Evolutionary conservation across 1,284 basidiomycete genomes (phyloP), one percentile per base, ranked within the genome.

Genomic region (Neolentinus lepideus): DNA sequence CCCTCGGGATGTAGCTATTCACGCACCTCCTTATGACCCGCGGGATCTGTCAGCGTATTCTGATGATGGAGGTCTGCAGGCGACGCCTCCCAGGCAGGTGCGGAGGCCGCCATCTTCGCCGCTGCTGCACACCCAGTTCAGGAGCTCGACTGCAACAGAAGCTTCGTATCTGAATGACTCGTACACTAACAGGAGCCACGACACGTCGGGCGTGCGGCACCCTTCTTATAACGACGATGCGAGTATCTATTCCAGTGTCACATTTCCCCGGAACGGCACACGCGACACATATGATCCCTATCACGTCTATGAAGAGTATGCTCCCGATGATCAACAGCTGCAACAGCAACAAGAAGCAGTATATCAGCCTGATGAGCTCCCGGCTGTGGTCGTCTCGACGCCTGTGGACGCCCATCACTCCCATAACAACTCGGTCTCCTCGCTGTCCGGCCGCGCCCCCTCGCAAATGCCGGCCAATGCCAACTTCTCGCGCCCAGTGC

Each of bases 111-210:
- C 77, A 1, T 67, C 71, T 14, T 86, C 81, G 1, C 85, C 85
- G 16, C 68, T 88, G 52, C 66, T 88, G 29, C 85, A 88, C 62
- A 78, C 83, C 25, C 73, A 70, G 58, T 88, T 88, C 68, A 76
- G 83, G 21, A 69, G 71, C 58, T 85, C 84, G 25, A 73, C 73
- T 3, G 73, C 77, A 21, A 83, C 80, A 22, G 68, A 75, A n/a
- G 71, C 68, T 22, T 72, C 74, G 24, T 71, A 69, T 38, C 69
- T 66, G 54, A 67, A 70, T 53, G 69, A 62, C 36, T 62, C 27
- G 54, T 55, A 27, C 54, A 55, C 53, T 60, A 61, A 36, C 57
- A 53, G 25, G 35, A 31, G 26, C 14, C 29, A 51, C 26, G 31
- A 29, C 46, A 27, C 53, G 27, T 19, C 51, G 21, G 36, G 38